These are phyloP conservation scores for Biscogniauxia mediterranea DNA, from an alignment of 2,329 filamentous ascomycete genomes.

Conservation along the genomic window DNA sequence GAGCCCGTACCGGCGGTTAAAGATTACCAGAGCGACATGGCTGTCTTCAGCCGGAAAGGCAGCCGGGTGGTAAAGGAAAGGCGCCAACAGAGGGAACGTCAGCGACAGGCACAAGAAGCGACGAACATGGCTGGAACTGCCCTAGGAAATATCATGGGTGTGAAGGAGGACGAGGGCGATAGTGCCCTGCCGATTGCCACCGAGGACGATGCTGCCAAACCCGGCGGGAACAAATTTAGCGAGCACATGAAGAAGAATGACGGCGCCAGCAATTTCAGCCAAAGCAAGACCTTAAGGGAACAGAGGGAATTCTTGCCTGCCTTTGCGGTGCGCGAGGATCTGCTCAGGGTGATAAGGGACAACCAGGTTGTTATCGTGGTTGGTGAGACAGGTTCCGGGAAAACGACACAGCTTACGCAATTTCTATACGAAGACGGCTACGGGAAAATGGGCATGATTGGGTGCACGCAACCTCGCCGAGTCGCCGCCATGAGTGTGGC, in stretches of 20 bases:
- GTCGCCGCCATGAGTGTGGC: conserved; percentile 99
- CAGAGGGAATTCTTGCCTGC: conserved; percentile 92
- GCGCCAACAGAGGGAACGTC: conserved; percentile 86
- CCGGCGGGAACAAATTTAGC: conserved; percentile 76
- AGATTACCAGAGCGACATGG: conserved; percentile 97
- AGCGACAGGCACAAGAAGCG: conserved; percentile 91
- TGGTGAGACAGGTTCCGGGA: conserved; percentile 94
- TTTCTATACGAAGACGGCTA: conserved; percentile 97
- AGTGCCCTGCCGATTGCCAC: conserved; percentile 76
- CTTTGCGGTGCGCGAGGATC: conserved; percentile 92
- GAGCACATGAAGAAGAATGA: conserved; percentile 86
- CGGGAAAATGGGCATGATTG: conserved; percentile 82
- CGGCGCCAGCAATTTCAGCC: conserved; percentile 86
- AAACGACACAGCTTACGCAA: conserved; percentile 95
- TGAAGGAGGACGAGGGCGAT: conserved; percentile 90
- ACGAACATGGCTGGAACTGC: conserved; percentile 91
- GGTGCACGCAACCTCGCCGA: conserved; percentile 92
- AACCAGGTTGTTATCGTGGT: conserved; percentile 98
- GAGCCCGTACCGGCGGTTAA: conserved; percentile 91
- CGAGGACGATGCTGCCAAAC: conserved; percentile 64
- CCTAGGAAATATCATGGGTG: conserved; percentile 90
- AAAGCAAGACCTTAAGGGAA: conserved; percentile 84
- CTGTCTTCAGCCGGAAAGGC: conserved; percentile 93
- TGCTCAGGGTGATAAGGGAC: conserved; percentile 87
- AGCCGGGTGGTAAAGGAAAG: conserved; percentile 90